phyloP scores from a whole-genome alignment of 2,329 filamentous ascomycete genomes.

The Phaeoacremonium minimum region DNA sequence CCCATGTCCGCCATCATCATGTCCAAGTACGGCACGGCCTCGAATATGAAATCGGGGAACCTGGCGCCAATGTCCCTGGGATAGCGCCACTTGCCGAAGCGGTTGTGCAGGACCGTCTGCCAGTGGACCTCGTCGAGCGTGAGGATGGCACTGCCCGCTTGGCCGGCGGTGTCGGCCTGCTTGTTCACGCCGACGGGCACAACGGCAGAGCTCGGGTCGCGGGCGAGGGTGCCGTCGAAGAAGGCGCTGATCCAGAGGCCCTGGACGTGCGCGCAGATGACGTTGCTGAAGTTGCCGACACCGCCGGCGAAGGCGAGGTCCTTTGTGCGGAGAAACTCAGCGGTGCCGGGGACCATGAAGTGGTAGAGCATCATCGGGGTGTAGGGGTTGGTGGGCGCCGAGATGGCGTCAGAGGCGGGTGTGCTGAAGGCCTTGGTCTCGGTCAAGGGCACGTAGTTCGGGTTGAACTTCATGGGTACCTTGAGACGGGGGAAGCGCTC shows the following conservation, averaged over 20 bases:
- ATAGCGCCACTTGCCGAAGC: slow-evolving; percentile 68
- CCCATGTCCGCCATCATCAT: too few species aligned
- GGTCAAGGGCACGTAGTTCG: slow-evolving; percentile 36
- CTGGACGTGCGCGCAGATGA: slow-evolving; percentile 38
- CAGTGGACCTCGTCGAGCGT: slow-evolving; percentile 38
- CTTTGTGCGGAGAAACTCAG: slow-evolving; percentile 26
- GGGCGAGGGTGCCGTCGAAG: too few species aligned
- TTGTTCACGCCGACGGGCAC: slow-evolving; percentile 13
- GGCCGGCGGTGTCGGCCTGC: slow-evolving; percentile 8
- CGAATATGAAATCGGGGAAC: too few species aligned
- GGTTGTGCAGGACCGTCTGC: slow-evolving; percentile 59
- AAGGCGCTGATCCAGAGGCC: slow-evolving; percentile 64
- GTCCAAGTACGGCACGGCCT: too few species aligned
- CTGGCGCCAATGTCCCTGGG: too few species aligned
- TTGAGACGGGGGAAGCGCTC: too few species aligned
- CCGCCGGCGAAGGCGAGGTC: slow-evolving; percentile 42
- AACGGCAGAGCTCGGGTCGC: slow-evolving; percentile 7
- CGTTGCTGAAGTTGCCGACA: slow-evolving; percentile 35
- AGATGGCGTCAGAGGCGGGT: too few species aligned
- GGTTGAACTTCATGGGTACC: too few species aligned
- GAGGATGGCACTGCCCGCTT: too few species aligned
- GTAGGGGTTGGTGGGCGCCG: too few species aligned
- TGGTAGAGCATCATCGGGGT: too few species aligned
- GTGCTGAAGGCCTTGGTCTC: slow-evolving; percentile 27
- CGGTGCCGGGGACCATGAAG: too few species aligned